These are phyloP conservation scores for Cylindricascospora bacillispora DNA, from an alignment of 1,139 yeast genomes.

Conservation along the genomic window DNA sequence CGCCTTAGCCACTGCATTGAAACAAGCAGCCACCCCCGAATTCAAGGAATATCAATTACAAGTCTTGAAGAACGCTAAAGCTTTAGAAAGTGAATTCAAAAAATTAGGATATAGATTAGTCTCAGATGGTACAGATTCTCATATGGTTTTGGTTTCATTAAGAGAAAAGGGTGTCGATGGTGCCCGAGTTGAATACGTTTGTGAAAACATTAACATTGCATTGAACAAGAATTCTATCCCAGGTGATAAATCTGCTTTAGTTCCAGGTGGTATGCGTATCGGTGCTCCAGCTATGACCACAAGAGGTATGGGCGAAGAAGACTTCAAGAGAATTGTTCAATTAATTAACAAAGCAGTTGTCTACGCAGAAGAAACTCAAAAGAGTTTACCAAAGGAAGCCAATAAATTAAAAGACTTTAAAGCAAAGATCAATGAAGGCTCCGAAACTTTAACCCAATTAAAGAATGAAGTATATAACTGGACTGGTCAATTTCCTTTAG, in stretches of 20 bases:
- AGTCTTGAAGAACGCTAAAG: constrained; percentile 82
- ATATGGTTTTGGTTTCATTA: constrained; percentile 82
- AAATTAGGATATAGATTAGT: constrained; percentile 70
- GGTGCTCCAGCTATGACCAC: constrained; percentile 99
- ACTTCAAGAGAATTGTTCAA: constrained; percentile 68
- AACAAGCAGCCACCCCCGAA: constrained; percentile 87
- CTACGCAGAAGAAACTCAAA: constrained; percentile 67
- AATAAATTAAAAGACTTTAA: constrained; percentile 93
- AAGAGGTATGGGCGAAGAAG: constrained; percentile 84
- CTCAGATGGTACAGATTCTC: constrained; percentile 92
- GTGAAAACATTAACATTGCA: constrained; percentile 92
- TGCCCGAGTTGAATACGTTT: constrained; percentile 91
- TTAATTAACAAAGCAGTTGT: constrained; percentile 78
- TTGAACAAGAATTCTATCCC: constrained; percentile 96
- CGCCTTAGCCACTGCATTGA: constrained; percentile 91
- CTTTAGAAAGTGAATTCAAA: constrained; percentile 62
- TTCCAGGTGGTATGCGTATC: constrained; percentile 95
- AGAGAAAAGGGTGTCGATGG: constrained; percentile 91
- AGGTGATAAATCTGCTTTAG: constrained; percentile 94
- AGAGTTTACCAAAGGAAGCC: constrained; percentile 65
- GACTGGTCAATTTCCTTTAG: constrained; percentile 92
- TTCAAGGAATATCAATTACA: constrained; percentile 82
- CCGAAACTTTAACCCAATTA: constrained; percentile 50
- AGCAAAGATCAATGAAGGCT: constrained; percentile 57
- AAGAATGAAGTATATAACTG: constrained; percentile 76